These are phyloP conservation scores for Naganishia cerealis DNA, from an alignment of 1,284 basidiomycete genomes.

Conservation along the genomic window DNA sequence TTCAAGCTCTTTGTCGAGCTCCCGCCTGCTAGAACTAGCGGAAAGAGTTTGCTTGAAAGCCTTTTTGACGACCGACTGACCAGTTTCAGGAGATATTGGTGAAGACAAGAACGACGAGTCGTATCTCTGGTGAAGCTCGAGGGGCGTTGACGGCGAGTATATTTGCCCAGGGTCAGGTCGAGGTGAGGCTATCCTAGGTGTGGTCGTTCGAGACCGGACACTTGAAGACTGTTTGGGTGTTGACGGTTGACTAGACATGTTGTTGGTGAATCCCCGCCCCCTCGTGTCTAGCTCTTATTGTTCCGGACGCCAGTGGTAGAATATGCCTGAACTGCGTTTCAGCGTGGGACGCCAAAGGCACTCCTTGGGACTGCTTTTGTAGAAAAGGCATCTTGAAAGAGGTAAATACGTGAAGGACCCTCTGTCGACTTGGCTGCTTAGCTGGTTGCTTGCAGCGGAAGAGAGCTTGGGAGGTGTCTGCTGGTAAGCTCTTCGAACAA, in stretches of 20 bases:
- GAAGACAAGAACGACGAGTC: slow-evolving; percentile 23
- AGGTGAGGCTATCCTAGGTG: slow-evolving; percentile 14
- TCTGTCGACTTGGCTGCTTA: neutral
- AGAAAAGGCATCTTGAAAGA: slow-evolving; percentile 1
- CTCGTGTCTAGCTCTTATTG: neutral
- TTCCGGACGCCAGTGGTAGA: neutral
- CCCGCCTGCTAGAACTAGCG: neutral
- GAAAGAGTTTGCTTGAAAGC: slow-evolving; percentile 24
- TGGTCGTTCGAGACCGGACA: neutral
- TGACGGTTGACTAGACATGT: slow-evolving; percentile 16
- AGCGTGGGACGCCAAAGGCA: slow-evolving; percentile 9
- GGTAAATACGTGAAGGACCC: neutral
- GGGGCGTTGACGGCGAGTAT: slow-evolving; percentile 23
- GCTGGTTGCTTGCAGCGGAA: no score
- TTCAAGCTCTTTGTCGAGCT: slow-evolving; percentile 30
- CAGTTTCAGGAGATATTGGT: slow-evolving; percentile 5
- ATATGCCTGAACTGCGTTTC: slow-evolving; percentile 26
- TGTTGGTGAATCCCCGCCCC: neutral
- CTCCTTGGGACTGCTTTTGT: neutral
- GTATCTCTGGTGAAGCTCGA: slow-evolving; percentile 15
- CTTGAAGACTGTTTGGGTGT: slow-evolving; percentile 23
- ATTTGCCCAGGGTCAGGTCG: slow-evolving; percentile 16
- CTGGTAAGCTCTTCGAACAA: neutral
- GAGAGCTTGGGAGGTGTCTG: no score
- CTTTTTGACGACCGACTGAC: neutral